Percentiles rank a stretch among this genome's conserved stretches.
These are phyloP conservation scores for Melaleuca alternifolia DNA, from an alignment of 345 rosid genomes.

Conservation along the genomic window DNA sequence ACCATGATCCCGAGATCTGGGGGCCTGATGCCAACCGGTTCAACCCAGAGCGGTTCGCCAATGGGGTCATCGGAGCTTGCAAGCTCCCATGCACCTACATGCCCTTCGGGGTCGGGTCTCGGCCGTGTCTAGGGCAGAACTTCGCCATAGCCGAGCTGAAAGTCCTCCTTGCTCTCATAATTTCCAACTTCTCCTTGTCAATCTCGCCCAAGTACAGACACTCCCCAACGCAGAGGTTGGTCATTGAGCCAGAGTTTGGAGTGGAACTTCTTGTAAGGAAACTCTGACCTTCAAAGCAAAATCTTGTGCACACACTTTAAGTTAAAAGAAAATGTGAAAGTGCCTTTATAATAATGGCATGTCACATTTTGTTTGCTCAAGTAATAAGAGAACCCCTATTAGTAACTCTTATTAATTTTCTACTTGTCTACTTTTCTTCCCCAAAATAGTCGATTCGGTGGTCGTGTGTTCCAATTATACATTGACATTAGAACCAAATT, in stretches of 20 bases:
- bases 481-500: no score
- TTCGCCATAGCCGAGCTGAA: conserved; percentile 15
- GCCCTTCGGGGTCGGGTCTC: conserved; percentile 22
- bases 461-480: no score
- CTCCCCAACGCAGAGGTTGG: conserved; percentile 7
- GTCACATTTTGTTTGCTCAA: no score
- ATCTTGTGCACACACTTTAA: no score
- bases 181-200: conserved; percentile 17
- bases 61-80: conserved; percentile 19
- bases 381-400: no score
- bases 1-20: conserved; percentile 12
- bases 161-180: conserved; percentile 12
- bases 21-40: conserved; percentile 19
- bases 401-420: no score
- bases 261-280: background rate
- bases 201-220: conserved; percentile 21
- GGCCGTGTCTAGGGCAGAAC: conserved; percentile 17
- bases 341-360: no score
- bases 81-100: conserved; percentile 15
- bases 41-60: conserved; percentile 16
- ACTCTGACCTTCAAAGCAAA: background rate
- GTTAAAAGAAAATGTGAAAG: no score
- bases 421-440: no score
- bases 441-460: no score
- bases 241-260: conserved; percentile 7